phyloP scores from a whole-genome alignment of 1,284 basidiomycete species.

The Exobasidium cylindrosporum region DNA sequence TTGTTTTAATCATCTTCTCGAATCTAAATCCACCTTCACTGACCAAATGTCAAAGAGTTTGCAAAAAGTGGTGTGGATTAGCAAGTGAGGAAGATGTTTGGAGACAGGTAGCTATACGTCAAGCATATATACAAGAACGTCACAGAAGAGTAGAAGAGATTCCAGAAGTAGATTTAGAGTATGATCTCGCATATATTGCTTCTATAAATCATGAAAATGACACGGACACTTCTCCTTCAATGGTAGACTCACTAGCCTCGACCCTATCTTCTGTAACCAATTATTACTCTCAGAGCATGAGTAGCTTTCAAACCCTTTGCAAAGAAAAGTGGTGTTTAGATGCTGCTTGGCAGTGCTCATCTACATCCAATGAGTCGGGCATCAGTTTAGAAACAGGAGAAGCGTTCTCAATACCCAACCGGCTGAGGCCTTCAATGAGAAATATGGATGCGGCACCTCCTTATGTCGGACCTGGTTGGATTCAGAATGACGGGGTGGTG shows the following conservation, averaged over 20 bases:
- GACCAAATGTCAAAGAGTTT: conserved; percentile 20
- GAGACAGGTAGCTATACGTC: conserved; percentile 14
- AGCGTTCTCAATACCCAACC: neutral
- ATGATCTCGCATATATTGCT: no score
- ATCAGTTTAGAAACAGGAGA: neutral
- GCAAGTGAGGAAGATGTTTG: conserved; percentile 21
- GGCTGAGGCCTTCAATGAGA: neutral
- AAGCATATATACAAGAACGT: conserved; percentile 13
- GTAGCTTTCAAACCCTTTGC: conserved; percentile 24
- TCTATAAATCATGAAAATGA: no score
- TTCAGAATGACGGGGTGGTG: neutral
- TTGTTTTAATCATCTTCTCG: conserved; percentile 22
- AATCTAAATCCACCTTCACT: conserved; percentile 26
- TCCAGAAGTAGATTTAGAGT: no score
- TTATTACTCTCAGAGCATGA: conserved; percentile 21
- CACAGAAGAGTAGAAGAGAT: neutral
- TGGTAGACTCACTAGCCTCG: neutral
- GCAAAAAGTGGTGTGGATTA: conserved; percentile 21
- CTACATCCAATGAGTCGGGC: neutral
- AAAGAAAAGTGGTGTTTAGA: conserved; percentile 25
- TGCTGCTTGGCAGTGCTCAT: conserved; percentile 17
- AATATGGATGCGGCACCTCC: neutral
- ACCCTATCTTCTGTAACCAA: conserved; percentile 17
- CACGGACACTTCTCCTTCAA: neutral
- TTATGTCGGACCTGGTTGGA: neutral